Evolutionary conservation across 2,329 filamentous ascomycete species (phyloP).

Genomic region (Diaporthe sp.): DNA sequence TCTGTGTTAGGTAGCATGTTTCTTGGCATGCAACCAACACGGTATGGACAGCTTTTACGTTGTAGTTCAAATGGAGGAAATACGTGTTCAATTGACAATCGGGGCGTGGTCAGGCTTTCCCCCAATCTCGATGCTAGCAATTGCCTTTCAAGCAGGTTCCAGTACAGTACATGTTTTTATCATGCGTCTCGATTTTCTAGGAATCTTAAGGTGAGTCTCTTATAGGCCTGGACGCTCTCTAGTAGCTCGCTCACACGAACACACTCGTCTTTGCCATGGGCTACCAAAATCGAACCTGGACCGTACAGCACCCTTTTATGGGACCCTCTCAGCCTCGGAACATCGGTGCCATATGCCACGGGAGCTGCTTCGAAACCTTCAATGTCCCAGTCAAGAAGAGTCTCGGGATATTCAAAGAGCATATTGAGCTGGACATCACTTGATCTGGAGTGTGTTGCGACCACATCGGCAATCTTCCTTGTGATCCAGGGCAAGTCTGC

Average conservation of each 20-base stretch:
- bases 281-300: constrained; percentile 55
- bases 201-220: constrained; percentile 44
- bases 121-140: too few relatives aligned
- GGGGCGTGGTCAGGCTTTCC: too few relatives aligned
- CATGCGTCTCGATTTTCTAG: background rate
- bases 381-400: constrained; percentile 55
- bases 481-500: constrained; percentile 53
- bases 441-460: constrained; percentile 48
- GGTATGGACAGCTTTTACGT: too few relatives aligned
- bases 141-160: too few relatives aligned
- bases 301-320: constrained; percentile 56
- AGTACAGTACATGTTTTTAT: background rate
- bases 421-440: constrained; percentile 51
- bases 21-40: too few relatives aligned
- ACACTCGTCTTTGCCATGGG: constrained; percentile 55
- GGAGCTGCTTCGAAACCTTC: constrained; percentile 54
- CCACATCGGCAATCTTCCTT: constrained; percentile 49
- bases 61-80: too few relatives aligned
- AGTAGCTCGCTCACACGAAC: constrained; percentile 53
- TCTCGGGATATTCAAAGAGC: constrained; percentile 55
- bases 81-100: too few relatives aligned
- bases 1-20: too few relatives aligned
- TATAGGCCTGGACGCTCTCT: constrained; percentile 55
- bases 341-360: constrained; percentile 57
- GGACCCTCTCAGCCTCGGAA: constrained; percentile 52